These are phyloP conservation scores for Cylindrotheca closterium DNA, from an alignment of 108 stramenopile genomes.

Conservation along the genomic window DNA sequence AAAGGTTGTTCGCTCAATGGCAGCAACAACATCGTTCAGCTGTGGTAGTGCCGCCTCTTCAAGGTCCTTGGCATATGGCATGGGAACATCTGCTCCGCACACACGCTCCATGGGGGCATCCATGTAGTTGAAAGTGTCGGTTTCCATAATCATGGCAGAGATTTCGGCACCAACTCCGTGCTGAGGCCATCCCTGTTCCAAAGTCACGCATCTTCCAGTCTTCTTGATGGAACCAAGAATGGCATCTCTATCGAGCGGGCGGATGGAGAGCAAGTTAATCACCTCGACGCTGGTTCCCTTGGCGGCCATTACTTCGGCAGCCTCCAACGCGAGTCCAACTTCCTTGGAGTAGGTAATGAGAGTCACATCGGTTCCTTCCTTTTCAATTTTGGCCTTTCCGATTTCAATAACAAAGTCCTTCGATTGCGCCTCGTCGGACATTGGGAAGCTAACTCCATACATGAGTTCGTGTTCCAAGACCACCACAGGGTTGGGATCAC, in stretches of 20 bases:
- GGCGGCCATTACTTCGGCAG: slow-evolving; percentile 82
- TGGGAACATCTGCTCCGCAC: slow-evolving; percentile 98
- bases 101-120: slow-evolving; percentile 98
- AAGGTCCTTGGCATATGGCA: slow-evolving; percentile 96
- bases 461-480: slow-evolving; percentile 98
- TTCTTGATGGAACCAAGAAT: slow-evolving; percentile 94
- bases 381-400: slow-evolving; percentile 90
- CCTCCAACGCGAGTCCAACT: slow-evolving; percentile 92
- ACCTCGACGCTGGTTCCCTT: slow-evolving; percentile 92
- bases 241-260: slow-evolving; percentile 95
- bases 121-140: slow-evolving; percentile 98
- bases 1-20: slow-evolving; percentile 83
- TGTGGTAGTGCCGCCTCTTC: slow-evolving; percentile 94
- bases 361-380: slow-evolving; percentile 94
- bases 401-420: slow-evolving; percentile 91
- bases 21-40: slow-evolving; percentile 88
- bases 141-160: slow-evolving; percentile 94
- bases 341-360: slow-evolving; percentile 92
- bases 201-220: slow-evolving; percentile 92
- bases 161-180: slow-evolving; percentile 97
- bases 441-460: slow-evolving; percentile 94
- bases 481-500: slow-evolving; percentile 98
- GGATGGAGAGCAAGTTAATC: slow-evolving; percentile 93
- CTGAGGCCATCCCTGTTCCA: slow-evolving; percentile 99
- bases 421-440: slow-evolving; percentile 90